These are phyloP conservation scores for Brassica juncea DNA, from an alignment of 345 rosid genomes.

Conservation along the genomic window DNA sequence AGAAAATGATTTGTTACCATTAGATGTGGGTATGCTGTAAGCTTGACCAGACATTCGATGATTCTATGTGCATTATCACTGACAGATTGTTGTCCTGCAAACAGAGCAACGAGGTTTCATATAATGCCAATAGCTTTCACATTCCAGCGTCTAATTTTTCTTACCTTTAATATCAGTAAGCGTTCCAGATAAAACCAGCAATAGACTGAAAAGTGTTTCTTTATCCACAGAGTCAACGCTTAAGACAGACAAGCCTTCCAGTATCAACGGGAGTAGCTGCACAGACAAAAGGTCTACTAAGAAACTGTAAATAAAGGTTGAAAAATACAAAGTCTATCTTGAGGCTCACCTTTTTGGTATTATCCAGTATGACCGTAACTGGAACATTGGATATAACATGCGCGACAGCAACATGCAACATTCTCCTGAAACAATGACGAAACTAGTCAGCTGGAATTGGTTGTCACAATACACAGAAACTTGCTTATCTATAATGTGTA, in stretches of 20 bases:
- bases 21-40: conserved; percentile 61
- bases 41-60: conserved; percentile 55
- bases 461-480: conserved; percentile 3
- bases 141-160: conserved; percentile 15
- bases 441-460: conserved; percentile 21
- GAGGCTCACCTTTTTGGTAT: conserved; percentile 67
- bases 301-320: conserved; percentile 19
- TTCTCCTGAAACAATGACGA: conserved; percentile 52
- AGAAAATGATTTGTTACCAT: conserved; percentile 50
- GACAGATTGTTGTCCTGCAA: conserved; percentile 65
- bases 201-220: conserved; percentile 63
- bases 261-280: conserved; percentile 69
- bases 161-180: conserved; percentile 69
- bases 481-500: conserved; percentile 17
- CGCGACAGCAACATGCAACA: conserved; percentile 64
- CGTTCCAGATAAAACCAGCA: conserved; percentile 79
- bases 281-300: conserved; percentile 11
- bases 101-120: background rate
- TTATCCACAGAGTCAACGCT: conserved; percentile 52
- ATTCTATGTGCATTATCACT: conserved; percentile 62
- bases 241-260: conserved; percentile 63
- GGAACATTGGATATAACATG: conserved; percentile 75
- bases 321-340: conserved; percentile 14
- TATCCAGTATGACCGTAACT: conserved; percentile 57
- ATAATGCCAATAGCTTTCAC: conserved; percentile 12